phyloP scores from a whole-genome alignment of 441 rosid genomes.

The Populus trichocarpa region DNA sequence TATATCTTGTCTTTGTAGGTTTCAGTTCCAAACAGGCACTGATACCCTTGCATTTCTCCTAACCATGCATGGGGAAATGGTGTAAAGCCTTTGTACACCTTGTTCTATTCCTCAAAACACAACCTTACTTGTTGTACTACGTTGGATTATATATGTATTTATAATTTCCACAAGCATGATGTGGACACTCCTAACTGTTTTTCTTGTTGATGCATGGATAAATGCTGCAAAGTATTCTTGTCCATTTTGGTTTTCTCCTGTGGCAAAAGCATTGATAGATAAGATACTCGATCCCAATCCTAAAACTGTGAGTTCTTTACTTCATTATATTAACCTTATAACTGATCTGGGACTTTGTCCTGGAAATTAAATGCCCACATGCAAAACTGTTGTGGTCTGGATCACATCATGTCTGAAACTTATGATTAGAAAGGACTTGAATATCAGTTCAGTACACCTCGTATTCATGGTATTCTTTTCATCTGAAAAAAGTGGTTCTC shows the following conservation, averaged over 20 bases:
- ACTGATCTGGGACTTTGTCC: slow-evolving; percentile 9
- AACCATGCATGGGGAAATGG: not conserved
- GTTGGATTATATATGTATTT: slow-evolving; percentile 9
- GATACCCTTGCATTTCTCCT: not conserved
- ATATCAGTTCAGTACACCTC: too few relatives aligned
- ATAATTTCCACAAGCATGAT: slow-evolving; percentile 6
- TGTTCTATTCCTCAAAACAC: slow-evolving; percentile 3
- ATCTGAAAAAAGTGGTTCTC: slow-evolving; percentile 11
- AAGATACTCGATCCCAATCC: slow-evolving; percentile 82
- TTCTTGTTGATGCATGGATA: slow-evolving; percentile 47
- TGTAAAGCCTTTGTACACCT: not conserved
- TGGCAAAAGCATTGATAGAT: slow-evolving; percentile 58
- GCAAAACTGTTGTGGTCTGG: not conserved
- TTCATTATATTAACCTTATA: not conserved
- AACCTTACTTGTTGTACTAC: slow-evolving; percentile 6
- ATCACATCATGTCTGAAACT: not conserved
- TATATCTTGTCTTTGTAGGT: not conserved
- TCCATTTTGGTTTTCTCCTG: slow-evolving; percentile 84
- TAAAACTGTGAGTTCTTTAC: slow-evolving; percentile 62
- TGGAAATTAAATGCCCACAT: not conserved
- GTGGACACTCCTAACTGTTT: slow-evolving; percentile 18
- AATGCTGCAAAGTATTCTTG: slow-evolving; percentile 69
- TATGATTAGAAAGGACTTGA: too few relatives aligned
- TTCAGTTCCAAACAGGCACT: slow-evolving; percentile 3
- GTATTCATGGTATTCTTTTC: too few relatives aligned